A percentile compares a stretch with the other conserved stretches of the same genome.
Evolutionary conservation across 108 stramenopile species (phyloP).

Genomic region (Cyclotella cryptica): DNA sequence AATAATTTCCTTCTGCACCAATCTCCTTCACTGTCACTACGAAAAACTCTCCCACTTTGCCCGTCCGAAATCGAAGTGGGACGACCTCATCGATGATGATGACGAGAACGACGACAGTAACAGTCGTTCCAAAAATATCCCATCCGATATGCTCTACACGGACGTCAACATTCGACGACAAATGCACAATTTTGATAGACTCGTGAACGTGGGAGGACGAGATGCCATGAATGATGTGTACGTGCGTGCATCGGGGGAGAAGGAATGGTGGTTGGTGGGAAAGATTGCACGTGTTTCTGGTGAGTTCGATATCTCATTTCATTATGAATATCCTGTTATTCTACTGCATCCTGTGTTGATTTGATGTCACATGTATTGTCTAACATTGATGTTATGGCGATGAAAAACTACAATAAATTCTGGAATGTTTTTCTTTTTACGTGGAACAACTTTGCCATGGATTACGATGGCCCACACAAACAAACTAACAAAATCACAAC

Average conservation of each 20-base stretch:
- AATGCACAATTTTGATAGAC: slow-evolving; percentile 55
- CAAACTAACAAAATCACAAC: too few relatives aligned
- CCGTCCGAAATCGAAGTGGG: slow-evolving; percentile 60
- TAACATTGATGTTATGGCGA: too few relatives aligned
- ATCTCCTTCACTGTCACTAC: too few relatives aligned
- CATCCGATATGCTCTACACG: slow-evolving; percentile 73
- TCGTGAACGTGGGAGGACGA: slow-evolving; percentile 64
- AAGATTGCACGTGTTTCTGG: slow-evolving; percentile 73
- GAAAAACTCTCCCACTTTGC: background rate
- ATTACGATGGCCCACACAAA: too few relatives aligned
- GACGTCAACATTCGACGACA: slow-evolving; percentile 67
- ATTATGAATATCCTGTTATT: background rate
- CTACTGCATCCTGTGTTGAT: too few relatives aligned
- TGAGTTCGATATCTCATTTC: slow-evolving; percentile 3
- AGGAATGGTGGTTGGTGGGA: slow-evolving; percentile 73
- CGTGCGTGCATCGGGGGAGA: slow-evolving; percentile 52
- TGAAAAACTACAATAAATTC: too few relatives aligned
- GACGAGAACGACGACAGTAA: too few relatives aligned
- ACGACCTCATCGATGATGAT: slow-evolving; percentile 60
- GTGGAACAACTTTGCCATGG: too few relatives aligned
- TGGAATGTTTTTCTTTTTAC: too few relatives aligned
- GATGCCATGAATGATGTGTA: slow-evolving; percentile 80
- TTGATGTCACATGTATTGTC: background rate
- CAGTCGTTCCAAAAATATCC: slow-evolving; percentile 13
- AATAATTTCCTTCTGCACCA: too few relatives aligned